phyloP scores from a whole-genome alignment of 208 protist species.

The Leishmania guyanensis region DNA sequence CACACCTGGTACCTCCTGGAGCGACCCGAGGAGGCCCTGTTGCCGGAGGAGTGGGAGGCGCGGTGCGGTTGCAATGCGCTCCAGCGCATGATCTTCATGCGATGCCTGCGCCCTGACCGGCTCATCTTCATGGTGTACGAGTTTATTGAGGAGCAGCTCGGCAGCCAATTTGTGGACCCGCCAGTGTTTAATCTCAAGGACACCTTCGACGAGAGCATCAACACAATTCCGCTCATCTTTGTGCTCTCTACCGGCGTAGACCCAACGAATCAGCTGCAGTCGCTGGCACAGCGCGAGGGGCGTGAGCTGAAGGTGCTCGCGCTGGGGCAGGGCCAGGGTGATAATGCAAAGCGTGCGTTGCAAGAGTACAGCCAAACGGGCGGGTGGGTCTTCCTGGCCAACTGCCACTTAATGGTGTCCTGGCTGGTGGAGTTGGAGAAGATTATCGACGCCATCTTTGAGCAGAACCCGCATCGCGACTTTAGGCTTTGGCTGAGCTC shows the following conservation, averaged over 20 bases:
- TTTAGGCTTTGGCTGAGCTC: constrained; percentile 99
- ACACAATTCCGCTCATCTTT: constrained; percentile 97
- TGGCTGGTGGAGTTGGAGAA: constrained; percentile 98
- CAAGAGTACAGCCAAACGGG: constrained; percentile 92
- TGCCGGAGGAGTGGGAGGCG: constrained; percentile 96
- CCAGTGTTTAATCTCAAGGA: constrained; percentile 96
- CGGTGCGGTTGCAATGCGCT: constrained; percentile 91
- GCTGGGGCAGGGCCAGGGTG: constrained; percentile 97
- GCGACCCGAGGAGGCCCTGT: constrained; percentile 93
- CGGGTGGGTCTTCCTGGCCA: constrained; percentile 98
- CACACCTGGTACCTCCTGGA: constrained; percentile 93
- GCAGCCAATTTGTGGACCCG: constrained; percentile 95
- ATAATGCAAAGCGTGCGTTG: constrained; percentile 94
- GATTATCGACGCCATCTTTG: constrained; percentile 93
- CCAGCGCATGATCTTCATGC: constrained; percentile 97
- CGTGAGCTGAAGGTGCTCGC: constrained; percentile 93
- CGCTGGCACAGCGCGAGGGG: constrained; percentile 88
- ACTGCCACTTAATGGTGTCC: constrained; percentile 98
- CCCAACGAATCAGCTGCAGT: constrained; percentile 93
- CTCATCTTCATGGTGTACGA: constrained; percentile 96
- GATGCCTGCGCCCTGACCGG: constrained; percentile 97
- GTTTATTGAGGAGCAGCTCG: constrained; percentile 97
- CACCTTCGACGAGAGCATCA: constrained; percentile 93
- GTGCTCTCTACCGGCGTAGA: constrained; percentile 98
- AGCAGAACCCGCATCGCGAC: constrained; percentile 92